These are phyloP conservation scores for Carex pumila DNA, from an alignment of 176 grass and related monocot species.

Conservation along the genomic window DNA sequence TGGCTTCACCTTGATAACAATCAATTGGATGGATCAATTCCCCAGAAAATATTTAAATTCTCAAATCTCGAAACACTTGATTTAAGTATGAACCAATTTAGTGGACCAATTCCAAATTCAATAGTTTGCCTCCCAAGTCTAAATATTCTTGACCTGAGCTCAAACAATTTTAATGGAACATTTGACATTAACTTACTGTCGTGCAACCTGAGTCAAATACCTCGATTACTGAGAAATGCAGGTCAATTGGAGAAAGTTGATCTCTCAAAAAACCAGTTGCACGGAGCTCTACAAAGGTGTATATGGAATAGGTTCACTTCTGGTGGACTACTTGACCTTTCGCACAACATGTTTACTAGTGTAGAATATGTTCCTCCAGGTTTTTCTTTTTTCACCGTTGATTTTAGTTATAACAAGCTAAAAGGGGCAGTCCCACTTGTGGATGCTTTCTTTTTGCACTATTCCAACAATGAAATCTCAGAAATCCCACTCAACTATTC, in stretches of 20 bases:
- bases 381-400: neutral
- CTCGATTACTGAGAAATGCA: constrained; percentile 1
- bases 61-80: no score
- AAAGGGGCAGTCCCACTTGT: neutral
- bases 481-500: neutral
- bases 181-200: neutral
- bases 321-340: neutral
- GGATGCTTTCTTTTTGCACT: neutral
- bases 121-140: constrained; percentile 10
- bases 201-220: constrained; percentile 28
- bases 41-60: no score
- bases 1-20: no score
- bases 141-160: accelerated
- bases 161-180: constrained; percentile 23
- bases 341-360: neutral
- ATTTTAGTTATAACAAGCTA: neutral
- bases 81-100: no score
- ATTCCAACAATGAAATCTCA: neutral
- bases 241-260: neutral
- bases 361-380: neutral
- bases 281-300: constrained; percentile 21
- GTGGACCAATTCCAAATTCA: neutral
- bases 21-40: no score
- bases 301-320: constrained; percentile 11
- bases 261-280: constrained; percentile 29